Evolutionary conservation across 2,329 filamentous ascomycete species (phyloP), one percentile per base, ranked within the genome.

Genomic region (Arthrobotrys iridis): DNA sequence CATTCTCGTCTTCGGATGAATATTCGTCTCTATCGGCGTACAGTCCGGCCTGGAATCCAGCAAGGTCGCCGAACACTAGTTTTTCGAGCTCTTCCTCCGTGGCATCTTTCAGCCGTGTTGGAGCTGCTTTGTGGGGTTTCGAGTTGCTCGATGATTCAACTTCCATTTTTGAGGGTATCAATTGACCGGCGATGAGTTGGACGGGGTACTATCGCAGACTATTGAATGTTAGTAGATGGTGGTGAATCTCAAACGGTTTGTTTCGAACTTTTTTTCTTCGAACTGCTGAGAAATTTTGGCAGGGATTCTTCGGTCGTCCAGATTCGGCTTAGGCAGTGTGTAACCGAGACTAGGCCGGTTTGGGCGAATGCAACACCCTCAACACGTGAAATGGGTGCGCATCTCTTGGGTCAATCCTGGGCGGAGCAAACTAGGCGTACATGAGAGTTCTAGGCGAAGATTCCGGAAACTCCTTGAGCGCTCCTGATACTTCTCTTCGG

Each of bases 61-160:
- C 87, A 50, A 90, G 89, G 83, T 96, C 91, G 65, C 95, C 95
- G 77, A 99, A 91, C 2, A 99, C 91, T 77, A 97, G 84, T 77
- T 89, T 88, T 84, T 97, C 94, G 28, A 97, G 88, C 81, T 94
- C 92, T 80, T 91, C 88, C 82, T 97, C 93, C 60, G 91, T 89
- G 11, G 88, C 89, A 81, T 96, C 93, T 81, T 94, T 95, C 58
- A 91, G 89, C 26, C 65, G 57, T 1, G 70, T 74, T 1, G 70
- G 70, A 13, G 70, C 70, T 40, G 35, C 43, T 33, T 74, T 74
- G 2, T 15, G 26, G 7, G 55, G 15, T 46, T 15, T 15, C 22
- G 43, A 20, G 15, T 74, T 55, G 62, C 62, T 35, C 8, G 24
- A 35, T 15, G 28, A 18, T 33, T 74, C 40, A 13, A 40, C 43